A percentile compares a stretch with the other conserved stretches of the same genome.
Conservation (phyloP, 208 protist genomes). For the Histomonas meleagridis region DNA sequence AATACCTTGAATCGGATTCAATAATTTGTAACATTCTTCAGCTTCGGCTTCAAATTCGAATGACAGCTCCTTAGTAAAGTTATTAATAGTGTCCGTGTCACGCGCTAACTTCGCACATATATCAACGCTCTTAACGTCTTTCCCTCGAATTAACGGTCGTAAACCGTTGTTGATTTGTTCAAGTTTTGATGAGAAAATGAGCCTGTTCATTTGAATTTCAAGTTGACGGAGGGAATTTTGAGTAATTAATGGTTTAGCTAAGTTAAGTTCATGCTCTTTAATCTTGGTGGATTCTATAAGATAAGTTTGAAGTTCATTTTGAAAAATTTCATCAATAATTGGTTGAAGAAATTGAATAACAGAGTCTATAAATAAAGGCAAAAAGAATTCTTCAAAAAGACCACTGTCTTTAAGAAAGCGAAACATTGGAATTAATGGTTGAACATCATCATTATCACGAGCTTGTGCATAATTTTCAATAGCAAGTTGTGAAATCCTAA, state of each 20-base stretch:
- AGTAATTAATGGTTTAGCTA: neutral
- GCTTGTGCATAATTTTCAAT: no score
- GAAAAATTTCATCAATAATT: neutral
- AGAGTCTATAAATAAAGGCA: neutral
- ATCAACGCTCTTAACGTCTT: neutral
- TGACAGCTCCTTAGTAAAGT: neutral
- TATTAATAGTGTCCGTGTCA: neutral
- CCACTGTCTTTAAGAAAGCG: neutral
- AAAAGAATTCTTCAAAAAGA: neutral
- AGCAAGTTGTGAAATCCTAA: no score
- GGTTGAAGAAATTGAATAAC: neutral
- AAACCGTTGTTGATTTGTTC: neutral
- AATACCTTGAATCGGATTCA: neutral
- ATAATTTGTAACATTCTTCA: constrained; percentile 2
- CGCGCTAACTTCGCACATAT: neutral
- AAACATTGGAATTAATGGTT: neutral
- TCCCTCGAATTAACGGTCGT: neutral
- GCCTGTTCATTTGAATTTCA: neutral
- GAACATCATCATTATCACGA: neutral
- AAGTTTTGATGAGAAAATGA: neutral
- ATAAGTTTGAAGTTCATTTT: neutral
- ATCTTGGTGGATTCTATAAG: neutral
- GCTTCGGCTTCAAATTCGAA: constrained; percentile 19
- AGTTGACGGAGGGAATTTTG: neutral
- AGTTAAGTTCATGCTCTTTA: neutral